Base-by-base conservation (phyloP, 345 rosid species). In the Pistacia atlantica region DNA sequence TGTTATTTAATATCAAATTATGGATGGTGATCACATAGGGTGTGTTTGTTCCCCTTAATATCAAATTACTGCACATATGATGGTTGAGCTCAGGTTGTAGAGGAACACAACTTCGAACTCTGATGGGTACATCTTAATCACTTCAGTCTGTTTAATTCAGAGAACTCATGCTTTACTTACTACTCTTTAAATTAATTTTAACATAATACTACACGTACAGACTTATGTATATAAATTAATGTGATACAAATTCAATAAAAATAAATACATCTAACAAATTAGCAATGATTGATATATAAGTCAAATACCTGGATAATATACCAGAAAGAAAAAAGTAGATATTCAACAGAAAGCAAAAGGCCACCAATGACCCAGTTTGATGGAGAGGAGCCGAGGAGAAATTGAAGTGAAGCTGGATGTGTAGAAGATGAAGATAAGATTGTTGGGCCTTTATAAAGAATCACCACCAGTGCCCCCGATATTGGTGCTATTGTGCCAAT, bases 101-200 rank as follows among this genome's bases (percentile, higher is more conserved):
- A 83, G 67, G 72, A 83, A 84, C 0, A 72, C 78, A 11, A 87
- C 77, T 0, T 76, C 71, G 48, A 85, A 22, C 73, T 77, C 83
- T 65, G 77, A 82, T 46, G 89, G 89, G 74, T 83, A 86, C 25
- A 80, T 66, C 79, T 77, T 67, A 87, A 86, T 82, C 55, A 86
- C 42, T 52, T 69, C 82, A 42, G 89, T 71, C 91, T 89, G 76
- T 4, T 65, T 65, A 45, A 31, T 2, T 1, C 33, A 31, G 1
- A 31, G 33, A 31, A 31, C 33, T 22, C 25, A 22, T 22, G 25
- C 25, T 22, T 22, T 22, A 22, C 25, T 22, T 22, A 22, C 25
- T 22, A 22, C 25, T 22, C 25, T 22, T 22, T 22, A 22, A 22
- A 22, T 22, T 22, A 22, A 22, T 22, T 22, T 22, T 22, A 22